Conservation (phyloP, 208 protist genomes). For the Crithidia sp. region DNA sequence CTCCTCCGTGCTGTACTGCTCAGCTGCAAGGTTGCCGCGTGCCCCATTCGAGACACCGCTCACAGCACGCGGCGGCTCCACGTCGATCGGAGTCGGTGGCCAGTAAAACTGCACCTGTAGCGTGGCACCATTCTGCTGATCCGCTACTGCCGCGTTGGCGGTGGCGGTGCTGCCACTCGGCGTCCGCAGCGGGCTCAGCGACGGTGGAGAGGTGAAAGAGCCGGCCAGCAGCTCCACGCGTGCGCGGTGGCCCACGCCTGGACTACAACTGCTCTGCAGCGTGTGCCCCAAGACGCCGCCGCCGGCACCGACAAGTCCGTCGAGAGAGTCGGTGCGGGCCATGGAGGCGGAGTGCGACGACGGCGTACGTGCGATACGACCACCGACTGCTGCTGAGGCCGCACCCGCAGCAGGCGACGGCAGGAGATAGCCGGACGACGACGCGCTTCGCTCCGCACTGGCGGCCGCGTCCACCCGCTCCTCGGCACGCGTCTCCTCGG, state of each 20-base stretch:
- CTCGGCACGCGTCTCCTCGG: constrained; percentile 9
- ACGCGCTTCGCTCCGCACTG: constrained; percentile 1
- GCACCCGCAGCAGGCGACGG: constrained; percentile 1
- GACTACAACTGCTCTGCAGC: constrained; percentile 36
- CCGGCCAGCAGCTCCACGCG: no score
- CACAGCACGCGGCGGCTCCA: constrained; percentile 13
- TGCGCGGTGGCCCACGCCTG: background rate
- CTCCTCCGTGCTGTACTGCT: background rate
- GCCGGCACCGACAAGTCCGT: constrained; percentile 5
- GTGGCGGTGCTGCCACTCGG: constrained; percentile 2
- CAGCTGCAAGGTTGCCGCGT: background rate
- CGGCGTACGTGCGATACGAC: constrained; percentile 1
- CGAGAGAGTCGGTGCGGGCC: constrained; percentile 24
- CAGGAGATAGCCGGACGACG: constrained; percentile 8
- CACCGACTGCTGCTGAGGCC: no score
- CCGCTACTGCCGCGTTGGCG: constrained; percentile 3
- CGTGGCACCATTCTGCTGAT: constrained; percentile 26
- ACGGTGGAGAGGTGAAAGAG: background rate
- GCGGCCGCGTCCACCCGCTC: background rate
- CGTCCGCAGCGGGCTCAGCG: constrained; percentile 2
- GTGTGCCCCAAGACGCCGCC: constrained; percentile 29
- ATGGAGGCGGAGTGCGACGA: constrained; percentile 18
- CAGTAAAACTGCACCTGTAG: constrained; percentile 41
- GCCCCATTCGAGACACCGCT: background rate
- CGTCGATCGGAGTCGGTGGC: constrained; percentile 20